Base-by-base conservation (phyloP, 192 early-diverging fungal genomes). In the Coemansia sp. region DNA sequence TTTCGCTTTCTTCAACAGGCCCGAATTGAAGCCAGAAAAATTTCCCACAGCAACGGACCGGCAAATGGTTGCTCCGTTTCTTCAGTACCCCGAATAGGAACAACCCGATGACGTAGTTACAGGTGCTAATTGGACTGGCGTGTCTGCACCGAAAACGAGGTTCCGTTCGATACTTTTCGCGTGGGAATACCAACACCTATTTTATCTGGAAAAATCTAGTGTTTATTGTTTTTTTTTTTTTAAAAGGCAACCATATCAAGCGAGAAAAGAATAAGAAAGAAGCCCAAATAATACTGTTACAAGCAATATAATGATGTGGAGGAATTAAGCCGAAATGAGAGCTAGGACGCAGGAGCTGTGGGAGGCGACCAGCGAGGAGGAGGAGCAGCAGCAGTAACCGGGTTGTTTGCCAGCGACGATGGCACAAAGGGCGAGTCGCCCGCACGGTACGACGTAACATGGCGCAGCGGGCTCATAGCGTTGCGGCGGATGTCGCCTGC, bases 401-500 rank as follows among this genome's bases (percentile, higher is more conserved):
- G 7, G 50, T 25, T 53, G 50, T 32, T 53, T 22, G 25, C 48
- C 61, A 22, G 61, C 48, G 61, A 45, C 52, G 48, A 25, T 50
- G 48, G 50, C 48, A 50, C 48, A 25, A 25, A 50, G 8, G 48
- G 48, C 25, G 54, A 32, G 23, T 22, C 54, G 0, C 17, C 33
- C 6, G 32, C 15, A 32, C 67, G 67, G 34, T 52, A 56, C 25
- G 59, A 45, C 14, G 72, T 53, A 4, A 74, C 72, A 36, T 74
- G 72, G n/a, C 72, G 61, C 58, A 74, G 46, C 9, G 71, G 71
- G 43, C 73, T 75, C 73, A 75, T 75, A 4, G 73, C 73, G 49
- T 62, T 75, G 67, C 67, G 67, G 23, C 67, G 59, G 8, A 70
- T 40, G 20, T 79, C 71, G n/a, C 20, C 42, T 4, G 67, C 67